These are phyloP conservation scores for Saturnispora bothae DNA, from an alignment of 805 yeast genomes.

Conservation along the genomic window DNA sequence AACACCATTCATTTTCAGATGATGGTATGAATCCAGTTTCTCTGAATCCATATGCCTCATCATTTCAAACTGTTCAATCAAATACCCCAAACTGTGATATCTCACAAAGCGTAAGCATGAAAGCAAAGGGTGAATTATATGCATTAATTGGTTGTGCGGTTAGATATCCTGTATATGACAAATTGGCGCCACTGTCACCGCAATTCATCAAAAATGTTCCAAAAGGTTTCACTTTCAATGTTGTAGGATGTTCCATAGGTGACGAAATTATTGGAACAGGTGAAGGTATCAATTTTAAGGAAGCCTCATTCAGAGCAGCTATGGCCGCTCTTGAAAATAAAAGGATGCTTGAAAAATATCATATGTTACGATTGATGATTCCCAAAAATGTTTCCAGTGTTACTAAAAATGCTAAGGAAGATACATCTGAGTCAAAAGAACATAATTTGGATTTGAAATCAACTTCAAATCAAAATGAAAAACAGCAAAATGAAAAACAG, in stretches of 20 bases:
- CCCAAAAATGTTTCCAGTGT: conserved; percentile 29
- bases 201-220: conserved; percentile 24
- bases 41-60: conserved; percentile 3
- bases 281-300: conserved; percentile 53
- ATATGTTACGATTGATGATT: conserved; percentile 41
- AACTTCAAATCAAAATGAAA: not conserved
- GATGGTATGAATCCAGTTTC: not conserved
- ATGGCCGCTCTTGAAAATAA: conserved; percentile 60
- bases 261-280: conserved; percentile 67
- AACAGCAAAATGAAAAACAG: not conserved
- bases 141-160: conserved; percentile 70
- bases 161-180: conserved; percentile 48
- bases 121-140: conserved; percentile 72
- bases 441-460: too few relatives aligned
- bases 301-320: conserved; percentile 82
- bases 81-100: conserved; percentile 6
- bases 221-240: conserved; percentile 4
- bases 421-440: not conserved
- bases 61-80: not conserved
- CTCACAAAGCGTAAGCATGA: conserved; percentile 36
- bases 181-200: conserved; percentile 13
- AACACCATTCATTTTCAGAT: not conserved
- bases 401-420: conserved; percentile 3
- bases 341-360: conserved; percentile 51
- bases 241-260: conserved; percentile 50